Percentiles rank a stretch among this genome's conserved stretches.
Evolutionary conservation across 2,329 filamentous ascomycete genomes (phyloP).

Genomic region (Colletotrichum orchidophilum): DNA sequence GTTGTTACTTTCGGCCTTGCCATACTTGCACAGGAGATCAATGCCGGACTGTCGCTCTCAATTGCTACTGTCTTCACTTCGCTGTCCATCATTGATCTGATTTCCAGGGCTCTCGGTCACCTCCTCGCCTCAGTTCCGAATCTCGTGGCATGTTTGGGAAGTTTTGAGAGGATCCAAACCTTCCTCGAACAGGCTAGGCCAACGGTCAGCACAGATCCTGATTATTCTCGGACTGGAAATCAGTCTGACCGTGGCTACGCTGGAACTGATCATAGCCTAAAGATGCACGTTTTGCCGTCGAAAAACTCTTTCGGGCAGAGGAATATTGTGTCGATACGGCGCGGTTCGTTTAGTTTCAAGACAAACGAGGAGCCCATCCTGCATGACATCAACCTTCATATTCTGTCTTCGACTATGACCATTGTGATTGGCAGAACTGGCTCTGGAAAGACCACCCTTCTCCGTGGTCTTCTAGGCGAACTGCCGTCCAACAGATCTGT

Average conservation of each 20-base stretch:
- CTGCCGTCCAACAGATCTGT: conserved; percentile 7
- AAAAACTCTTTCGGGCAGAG: not conserved
- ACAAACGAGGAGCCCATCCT: conserved; percentile 11
- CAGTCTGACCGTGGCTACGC: not conserved
- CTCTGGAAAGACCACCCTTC: conserved; percentile 33
- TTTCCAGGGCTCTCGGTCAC: conserved; percentile 35
- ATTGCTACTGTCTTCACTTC: conserved; percentile 37
- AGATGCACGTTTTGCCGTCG: not conserved
- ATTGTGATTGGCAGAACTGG: conserved; percentile 36
- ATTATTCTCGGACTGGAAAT: not conserved
- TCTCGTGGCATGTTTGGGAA: conserved; percentile 37
- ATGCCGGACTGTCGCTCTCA: conserved; percentile 3
- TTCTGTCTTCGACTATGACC: conserved; percentile 18
- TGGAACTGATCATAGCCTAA: not conserved
- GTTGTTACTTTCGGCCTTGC: conserved; percentile 38
- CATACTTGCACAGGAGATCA: conserved; percentile 18
- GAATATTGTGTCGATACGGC: not conserved
- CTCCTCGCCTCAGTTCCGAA: conserved; percentile 36
- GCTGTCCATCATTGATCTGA: conserved; percentile 37
- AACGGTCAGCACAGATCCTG: not conserved
- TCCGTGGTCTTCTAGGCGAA: conserved; percentile 33
- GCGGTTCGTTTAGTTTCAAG: conserved; percentile 10
- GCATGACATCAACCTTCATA: conserved; percentile 8
- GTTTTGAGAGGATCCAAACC: conserved; percentile 38
- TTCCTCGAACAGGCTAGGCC: conserved; percentile 15